phyloP scores from a whole-genome alignment of 192 early-diverging fungal genomes.

The Coemansia sp. region DNA sequence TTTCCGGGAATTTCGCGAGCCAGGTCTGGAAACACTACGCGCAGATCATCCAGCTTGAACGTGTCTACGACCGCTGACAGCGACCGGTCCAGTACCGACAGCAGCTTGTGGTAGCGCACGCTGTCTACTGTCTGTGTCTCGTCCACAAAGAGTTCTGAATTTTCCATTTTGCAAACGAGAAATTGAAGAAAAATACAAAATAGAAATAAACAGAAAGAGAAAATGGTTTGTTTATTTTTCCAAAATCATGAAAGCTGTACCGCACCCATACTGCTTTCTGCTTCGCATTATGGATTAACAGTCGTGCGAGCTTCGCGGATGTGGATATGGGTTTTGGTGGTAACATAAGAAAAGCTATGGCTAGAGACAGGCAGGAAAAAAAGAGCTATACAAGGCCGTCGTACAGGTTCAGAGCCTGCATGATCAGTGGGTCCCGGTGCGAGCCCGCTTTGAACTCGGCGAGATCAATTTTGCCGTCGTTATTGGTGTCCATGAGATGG shows the following conservation, averaged over 20 bases:
- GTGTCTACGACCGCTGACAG: constrained; percentile 49
- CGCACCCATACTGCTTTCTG: neutral
- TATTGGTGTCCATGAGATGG: constrained; percentile 83
- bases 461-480: constrained; percentile 76
- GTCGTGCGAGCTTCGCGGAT: too few species aligned
- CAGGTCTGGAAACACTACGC: constrained; percentile 37
- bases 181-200: neutral
- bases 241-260: neutral
- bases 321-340: neutral
- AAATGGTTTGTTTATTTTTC: neutral
- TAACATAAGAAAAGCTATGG: neutral
- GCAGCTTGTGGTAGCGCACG: constrained; percentile 50
- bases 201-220: neutral
- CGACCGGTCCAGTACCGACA: constrained; percentile 51
- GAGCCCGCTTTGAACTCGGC: constrained; percentile 89
- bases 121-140: constrained; percentile 19
- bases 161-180: neutral
- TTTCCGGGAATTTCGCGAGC: constrained; percentile 48
- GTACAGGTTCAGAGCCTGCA: constrained; percentile 85
- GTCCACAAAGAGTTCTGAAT: neutral
- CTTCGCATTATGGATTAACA: neutral
- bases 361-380: neutral
- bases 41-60: constrained; percentile 38
- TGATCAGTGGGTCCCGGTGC: constrained; percentile 81
- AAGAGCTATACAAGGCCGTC: constrained; percentile 73